Conservation (phyloP, 2,329 filamentous ascomycete species). For the Plectosphaerella cucumerina region DNA sequence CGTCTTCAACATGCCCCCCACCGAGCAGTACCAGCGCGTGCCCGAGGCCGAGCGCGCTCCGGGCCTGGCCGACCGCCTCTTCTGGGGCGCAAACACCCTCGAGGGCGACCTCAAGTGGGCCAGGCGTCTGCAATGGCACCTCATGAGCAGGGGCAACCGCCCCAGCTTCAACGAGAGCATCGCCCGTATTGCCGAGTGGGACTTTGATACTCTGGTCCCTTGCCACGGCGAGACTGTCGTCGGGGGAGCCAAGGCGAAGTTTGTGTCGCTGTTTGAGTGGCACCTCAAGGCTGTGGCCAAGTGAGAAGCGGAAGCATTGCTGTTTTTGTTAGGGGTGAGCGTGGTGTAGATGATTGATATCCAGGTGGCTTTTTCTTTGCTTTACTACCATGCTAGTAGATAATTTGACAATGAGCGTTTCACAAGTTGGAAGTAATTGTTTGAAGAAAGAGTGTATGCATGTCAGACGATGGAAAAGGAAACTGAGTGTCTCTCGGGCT, state of each 20-base stretch:
- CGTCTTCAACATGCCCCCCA: conserved; percentile 84
- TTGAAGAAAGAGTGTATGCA: too few relatives aligned
- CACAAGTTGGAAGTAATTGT: background rate
- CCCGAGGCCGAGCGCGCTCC: conserved; percentile 37
- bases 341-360: background rate
- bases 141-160: conserved; percentile 55
- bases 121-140: conserved; percentile 81
- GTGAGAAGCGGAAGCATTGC: background rate
- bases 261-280: conserved; percentile 78
- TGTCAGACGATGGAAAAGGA: background rate
- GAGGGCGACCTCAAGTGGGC: conserved; percentile 65
- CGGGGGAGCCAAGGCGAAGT: conserved; percentile 66
- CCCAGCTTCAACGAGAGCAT: conserved; percentile 66
- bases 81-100: conserved; percentile 52
- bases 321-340: background rate
- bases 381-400: background rate
- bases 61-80: conserved; percentile 23
- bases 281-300: conserved; percentile 50
- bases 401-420: background rate
- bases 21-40: conserved; percentile 73
- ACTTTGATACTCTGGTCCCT: conserved; percentile 80
- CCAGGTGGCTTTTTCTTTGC: background rate
- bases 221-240: conserved; percentile 93
- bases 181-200: conserved; percentile 69
- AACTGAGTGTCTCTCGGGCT: background rate